phyloP scores from a whole-genome alignment of 257 asterid species.

The Nicotiana sylvestris region DNA sequence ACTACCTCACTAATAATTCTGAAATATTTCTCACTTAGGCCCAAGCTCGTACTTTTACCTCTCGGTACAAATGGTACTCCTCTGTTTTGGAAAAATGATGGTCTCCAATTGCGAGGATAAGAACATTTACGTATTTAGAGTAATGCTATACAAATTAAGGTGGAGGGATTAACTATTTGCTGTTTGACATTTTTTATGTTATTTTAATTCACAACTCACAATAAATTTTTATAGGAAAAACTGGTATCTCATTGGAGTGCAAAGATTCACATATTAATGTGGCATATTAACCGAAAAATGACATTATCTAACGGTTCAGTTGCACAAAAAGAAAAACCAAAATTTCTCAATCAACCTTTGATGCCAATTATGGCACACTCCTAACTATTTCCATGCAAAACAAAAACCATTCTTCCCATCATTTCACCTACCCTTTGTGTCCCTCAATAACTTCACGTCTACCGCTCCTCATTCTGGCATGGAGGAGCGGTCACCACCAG shows the following conservation, averaged over 20 bases:
- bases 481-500: slow-evolving; percentile 64
- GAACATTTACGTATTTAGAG: too few species aligned
- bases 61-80: too few species aligned
- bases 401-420: slow-evolving; percentile 17
- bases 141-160: too few species aligned
- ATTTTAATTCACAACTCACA: neutral
- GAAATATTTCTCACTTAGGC: too few species aligned
- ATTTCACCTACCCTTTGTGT: slow-evolving; percentile 1
- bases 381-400: slow-evolving; percentile 33
- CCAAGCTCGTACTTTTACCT: too few species aligned
- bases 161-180: too few species aligned
- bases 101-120: too few species aligned
- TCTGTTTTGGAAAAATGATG: too few species aligned
- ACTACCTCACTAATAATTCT: too few species aligned
- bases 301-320: neutral
- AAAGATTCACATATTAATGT: neutral
- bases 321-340: neutral
- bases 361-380: neutral
- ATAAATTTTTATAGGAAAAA: neutral
- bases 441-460: slow-evolving; percentile 1
- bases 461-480: slow-evolving; percentile 56
- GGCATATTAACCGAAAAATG: neutral
- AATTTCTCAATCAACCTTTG: neutral
- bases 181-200: neutral
- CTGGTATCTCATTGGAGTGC: neutral